Conservation (phyloP, 352 stramenopile species). For the Plasmopara viticola region DNA sequence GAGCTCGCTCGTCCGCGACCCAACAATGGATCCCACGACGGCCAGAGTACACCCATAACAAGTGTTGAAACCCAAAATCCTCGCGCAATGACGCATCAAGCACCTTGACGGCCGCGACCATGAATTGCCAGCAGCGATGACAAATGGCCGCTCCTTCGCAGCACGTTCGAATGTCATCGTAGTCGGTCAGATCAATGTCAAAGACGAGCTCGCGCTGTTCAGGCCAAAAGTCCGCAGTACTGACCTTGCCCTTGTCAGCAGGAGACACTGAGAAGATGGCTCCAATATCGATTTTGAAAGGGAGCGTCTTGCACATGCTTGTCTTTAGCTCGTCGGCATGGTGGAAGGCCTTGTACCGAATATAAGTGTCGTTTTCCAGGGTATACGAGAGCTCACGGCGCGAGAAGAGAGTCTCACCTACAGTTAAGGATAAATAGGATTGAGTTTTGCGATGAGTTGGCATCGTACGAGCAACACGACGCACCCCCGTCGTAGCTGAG, state of each 20-base stretch:
- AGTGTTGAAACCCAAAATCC: conserved; percentile 98
- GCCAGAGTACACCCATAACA: conserved; percentile 99
- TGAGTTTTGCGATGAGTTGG: not conserved
- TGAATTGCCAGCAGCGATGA: conserved; percentile 96
- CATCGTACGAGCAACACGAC: conserved; percentile 3
- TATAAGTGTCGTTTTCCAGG: conserved; percentile 98
- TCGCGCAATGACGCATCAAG: conserved; percentile 87
- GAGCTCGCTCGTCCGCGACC: conserved; percentile 94
- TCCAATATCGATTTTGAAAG: conserved; percentile 99
- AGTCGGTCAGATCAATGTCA: conserved; percentile 99
- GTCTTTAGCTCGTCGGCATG: conserved; percentile 81
- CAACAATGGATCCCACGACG: conserved; percentile 99
- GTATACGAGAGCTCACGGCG: conserved; percentile 98
- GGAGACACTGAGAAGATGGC: conserved; percentile 91
- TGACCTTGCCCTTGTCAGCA: conserved; percentile 83
- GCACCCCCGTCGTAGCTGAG: conserved; percentile 73
- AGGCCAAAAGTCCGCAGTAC: conserved; percentile 82
- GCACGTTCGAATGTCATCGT: conserved; percentile 98
- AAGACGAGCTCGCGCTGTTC: conserved; percentile 98
- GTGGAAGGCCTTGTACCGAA: conserved; percentile 95
- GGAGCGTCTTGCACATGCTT: conserved; percentile 89
- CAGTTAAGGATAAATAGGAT: no score
- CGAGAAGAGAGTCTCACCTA: conserved; percentile 75
- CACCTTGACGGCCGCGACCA: conserved; percentile 95
- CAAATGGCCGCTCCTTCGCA: conserved; percentile 90